Evolutionary conservation across 176 grass and related monocot species (phyloP).

Genomic region (Eleusine indica): DNA sequence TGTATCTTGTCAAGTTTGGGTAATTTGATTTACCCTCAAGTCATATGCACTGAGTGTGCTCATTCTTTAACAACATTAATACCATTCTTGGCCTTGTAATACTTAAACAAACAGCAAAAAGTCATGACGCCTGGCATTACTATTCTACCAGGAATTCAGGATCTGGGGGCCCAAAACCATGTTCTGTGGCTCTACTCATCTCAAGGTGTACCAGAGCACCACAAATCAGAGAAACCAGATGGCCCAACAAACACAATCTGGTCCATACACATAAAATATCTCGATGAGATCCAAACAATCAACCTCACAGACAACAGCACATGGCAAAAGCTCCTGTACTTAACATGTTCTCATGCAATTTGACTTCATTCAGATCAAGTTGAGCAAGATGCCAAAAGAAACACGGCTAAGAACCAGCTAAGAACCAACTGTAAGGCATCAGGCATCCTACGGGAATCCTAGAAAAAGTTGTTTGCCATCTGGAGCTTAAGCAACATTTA

Average conservation of each 20-base stretch:
- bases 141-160: slow-evolving; percentile 15
- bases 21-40: slow-evolving; percentile 7
- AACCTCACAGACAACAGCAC: slow-evolving; percentile 53
- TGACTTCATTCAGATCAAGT: slow-evolving; percentile 41
- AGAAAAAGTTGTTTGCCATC: slow-evolving; percentile 7
- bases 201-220: slow-evolving; percentile 8
- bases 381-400: slow-evolving; percentile 44
- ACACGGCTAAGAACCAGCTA: slow-evolving; percentile 51
- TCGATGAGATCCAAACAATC: slow-evolving; percentile 15
- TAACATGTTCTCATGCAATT: slow-evolving; percentile 14
- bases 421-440: slow-evolving; percentile 41
- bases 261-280: slow-evolving; percentile 14
- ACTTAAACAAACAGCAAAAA: slow-evolving; percentile 28
- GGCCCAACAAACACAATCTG: slow-evolving; percentile 25
- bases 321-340: slow-evolving; percentile 17
- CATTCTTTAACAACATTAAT: background rate
- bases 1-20: background rate
- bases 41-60: background rate
- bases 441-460: slow-evolving; percentile 43
- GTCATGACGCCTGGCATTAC: slow-evolving; percentile 10
- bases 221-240: slow-evolving; percentile 11
- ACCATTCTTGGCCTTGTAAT: slow-evolving; percentile 1
- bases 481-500: slow-evolving; percentile 8
- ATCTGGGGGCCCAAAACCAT: slow-evolving; percentile 33
- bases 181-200: slow-evolving; percentile 13